Base-by-base conservation (phyloP, 2,329 filamentous ascomycete species). In the Dothiorella sarmentorum region DNA sequence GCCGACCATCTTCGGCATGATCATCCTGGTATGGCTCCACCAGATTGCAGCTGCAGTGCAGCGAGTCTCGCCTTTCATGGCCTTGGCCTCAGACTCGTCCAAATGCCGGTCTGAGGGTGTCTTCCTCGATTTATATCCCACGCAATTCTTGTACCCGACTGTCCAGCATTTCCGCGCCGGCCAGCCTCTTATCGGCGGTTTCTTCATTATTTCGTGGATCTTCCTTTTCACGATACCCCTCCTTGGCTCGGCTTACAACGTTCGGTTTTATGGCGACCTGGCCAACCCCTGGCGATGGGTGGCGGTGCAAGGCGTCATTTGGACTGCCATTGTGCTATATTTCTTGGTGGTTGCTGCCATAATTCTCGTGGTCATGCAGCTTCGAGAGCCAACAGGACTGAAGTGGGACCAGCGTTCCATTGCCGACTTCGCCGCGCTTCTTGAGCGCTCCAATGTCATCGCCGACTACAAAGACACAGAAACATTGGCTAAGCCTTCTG, bases 331-430 rank as follows among this genome's bases (percentile, higher is more conserved):
- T 27, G 85, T 77, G 0, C 72, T 96, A 0, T 97, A 96, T 73
- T 72, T 87, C 31, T 71, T 91, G 3, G 74, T 93, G 45, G 67
- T 87, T 2, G 64, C 83, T 6, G 84, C 86, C 1, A 67, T 85
- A 2, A 57, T 83, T 10, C 72, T 84, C 1, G 70, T 92, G 3
- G 20, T 27, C 9, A 63, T 84, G n/a, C 87, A 84, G 62, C 90
- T 92, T 75, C 76, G 81, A 56, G 31, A 43, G 35, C 81, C 80
- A 65, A 95, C 91, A 0, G 91, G 91, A 0, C 77, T 96, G 62
- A 82, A 88, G 67, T 97, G 92, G 92, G 91, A 96, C 68, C 83
- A 91, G 2, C 81, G 87, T 44, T 93, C 87, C 22, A 77, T 97
- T 7, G 92, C 89, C 3, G 91, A 97, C 69, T 76, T 96, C 35